Percentiles rank a stretch among this genome's conserved stretches.
These are phyloP conservation scores for Cladosporium halotolerans DNA, from an alignment of 2,329 filamentous ascomycete species.

Conservation along the genomic window DNA sequence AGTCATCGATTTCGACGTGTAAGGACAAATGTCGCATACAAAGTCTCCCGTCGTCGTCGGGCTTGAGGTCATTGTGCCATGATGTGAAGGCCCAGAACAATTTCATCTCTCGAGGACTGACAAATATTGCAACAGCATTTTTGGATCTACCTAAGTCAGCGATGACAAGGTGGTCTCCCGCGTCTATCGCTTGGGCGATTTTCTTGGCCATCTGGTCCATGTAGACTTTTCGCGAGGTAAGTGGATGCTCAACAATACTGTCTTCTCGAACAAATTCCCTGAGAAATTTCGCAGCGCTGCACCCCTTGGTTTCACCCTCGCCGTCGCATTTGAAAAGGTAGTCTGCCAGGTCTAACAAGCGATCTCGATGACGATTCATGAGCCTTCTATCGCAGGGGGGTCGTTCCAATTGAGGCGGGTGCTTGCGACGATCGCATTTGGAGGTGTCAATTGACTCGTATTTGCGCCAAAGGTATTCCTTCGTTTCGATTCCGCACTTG, in stretches of 20 bases:
- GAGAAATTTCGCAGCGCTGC: not conserved
- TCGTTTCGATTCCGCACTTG: not conserved
- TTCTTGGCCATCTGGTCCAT: conserved; percentile 11
- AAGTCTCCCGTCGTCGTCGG: not conserved
- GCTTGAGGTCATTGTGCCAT: not conserved
- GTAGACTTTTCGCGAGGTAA: not conserved
- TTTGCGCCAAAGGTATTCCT: conserved; percentile 5
- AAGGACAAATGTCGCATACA: conserved; percentile 1
- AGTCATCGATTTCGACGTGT: not conserved
- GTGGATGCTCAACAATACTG: not conserved
- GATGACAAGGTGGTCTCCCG: not conserved
- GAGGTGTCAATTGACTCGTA: not conserved
- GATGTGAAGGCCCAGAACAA: conserved; percentile 3
- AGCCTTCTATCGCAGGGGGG: not conserved
- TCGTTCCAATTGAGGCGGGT: not conserved
- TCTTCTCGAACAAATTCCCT: not conserved
- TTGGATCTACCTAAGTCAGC: not conserved
- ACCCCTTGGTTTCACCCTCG: not conserved
- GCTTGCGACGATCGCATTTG: not conserved
- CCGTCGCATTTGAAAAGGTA: too few species aligned
- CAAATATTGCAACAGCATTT: conserved; percentile 2
- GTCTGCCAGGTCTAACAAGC: too few species aligned
- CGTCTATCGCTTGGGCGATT: conserved; percentile 2
- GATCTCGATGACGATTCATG: not conserved
- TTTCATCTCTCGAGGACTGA: not conserved